Evolutionary conservation across 768 basidiomycete species (phyloP).

Genomic region (Mycena polygramma): DNA sequence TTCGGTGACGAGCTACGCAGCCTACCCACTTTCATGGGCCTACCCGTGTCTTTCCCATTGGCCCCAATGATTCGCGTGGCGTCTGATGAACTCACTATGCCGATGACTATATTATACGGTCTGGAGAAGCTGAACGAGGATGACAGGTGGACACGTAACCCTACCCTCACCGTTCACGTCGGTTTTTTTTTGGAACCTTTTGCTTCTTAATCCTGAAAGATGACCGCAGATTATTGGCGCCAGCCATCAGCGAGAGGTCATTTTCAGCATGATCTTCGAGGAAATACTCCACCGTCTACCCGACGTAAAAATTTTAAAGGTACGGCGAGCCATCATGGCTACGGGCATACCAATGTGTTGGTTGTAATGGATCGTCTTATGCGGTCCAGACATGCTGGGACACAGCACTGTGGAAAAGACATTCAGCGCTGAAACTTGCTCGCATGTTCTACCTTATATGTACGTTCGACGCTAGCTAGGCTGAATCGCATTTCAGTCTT

Average conservation of each 20-base stretch:
- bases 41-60: slow-evolving; percentile 17
- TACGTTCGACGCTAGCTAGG: no score
- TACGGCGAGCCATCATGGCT: slow-evolving; percentile 6
- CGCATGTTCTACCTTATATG: slow-evolving; percentile 6
- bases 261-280: slow-evolving; percentile 32
- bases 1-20: slow-evolving; percentile 37
- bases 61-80: slow-evolving; percentile 41
- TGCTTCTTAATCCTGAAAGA: not conserved
- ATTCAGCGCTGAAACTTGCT: slow-evolving; percentile 8
- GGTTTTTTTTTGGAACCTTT: slow-evolving; percentile 8
- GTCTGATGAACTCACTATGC: slow-evolving; percentile 47
- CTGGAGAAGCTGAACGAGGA: slow-evolving; percentile 48
- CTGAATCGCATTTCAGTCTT: slow-evolving; percentile 10
- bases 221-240: slow-evolving; percentile 41
- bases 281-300: slow-evolving; percentile 44
- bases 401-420: not conserved
- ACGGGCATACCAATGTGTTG: not conserved
- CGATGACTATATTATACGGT: slow-evolving; percentile 50
- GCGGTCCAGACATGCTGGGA: slow-evolving; percentile 39
- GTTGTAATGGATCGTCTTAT: slow-evolving; percentile 35
- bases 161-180: slow-evolving; percentile 49
- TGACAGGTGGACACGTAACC: slow-evolving; percentile 46
- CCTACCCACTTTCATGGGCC: slow-evolving; percentile 19
- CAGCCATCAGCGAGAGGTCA: slow-evolving; percentile 28
- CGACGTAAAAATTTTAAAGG: slow-evolving; percentile 40